Base-by-base conservation (phyloP, 768 basidiomycete genomes). In the Astraeus odoratus region DNA sequence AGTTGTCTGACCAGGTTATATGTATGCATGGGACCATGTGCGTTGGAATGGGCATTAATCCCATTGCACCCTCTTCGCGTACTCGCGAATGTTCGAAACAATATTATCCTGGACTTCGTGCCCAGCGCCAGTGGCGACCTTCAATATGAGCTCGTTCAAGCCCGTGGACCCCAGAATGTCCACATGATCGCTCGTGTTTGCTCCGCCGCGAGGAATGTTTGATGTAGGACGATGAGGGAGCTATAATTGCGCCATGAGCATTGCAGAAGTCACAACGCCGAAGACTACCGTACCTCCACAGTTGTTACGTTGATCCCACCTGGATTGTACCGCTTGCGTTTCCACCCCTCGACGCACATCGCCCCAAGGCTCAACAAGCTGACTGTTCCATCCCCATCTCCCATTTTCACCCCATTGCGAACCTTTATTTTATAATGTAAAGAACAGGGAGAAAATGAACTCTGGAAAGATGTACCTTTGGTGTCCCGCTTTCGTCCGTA, bases 341-440 rank as follows among this genome's bases (percentile, higher is more conserved):
- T 87, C 95, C 94, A 96, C 6, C 94, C 95, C 58, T 92, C 90
- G 9, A 86, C 83, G 56, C 95, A 97, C 92, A 98, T 96, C n/a
- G 87, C 81, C 13, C 93, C 95, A 43, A 93, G 71, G 52, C 86
- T 89, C 26, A 94, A 57, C 33, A 92, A 66, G 54, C 81, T 80
- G 19, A 93, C 92, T 2, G 96, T 97, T 10, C 96, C 95, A 60
- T 98, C 96, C 7, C 93, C 95, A 68, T 96, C 92, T 31, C 91
- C 90, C 64, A 94, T 81, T 53, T 86, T 88, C 43, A 97, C 89
- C 9, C 94, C 94, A 50, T 87, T 90, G 42, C 74, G 69, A 39
- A 89, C 67, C 82, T 83, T 41, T 25, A 3, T 40, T 15, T 5
- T 12, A 15, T 26, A 16, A 22, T 10, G 35, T 30, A 42, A 22